Percentiles rank a stretch among this genome's conserved stretches.
phyloP scores from a whole-genome alignment of 2,329 filamentous ascomycete species.

The Exophiala mesophila region DNA sequence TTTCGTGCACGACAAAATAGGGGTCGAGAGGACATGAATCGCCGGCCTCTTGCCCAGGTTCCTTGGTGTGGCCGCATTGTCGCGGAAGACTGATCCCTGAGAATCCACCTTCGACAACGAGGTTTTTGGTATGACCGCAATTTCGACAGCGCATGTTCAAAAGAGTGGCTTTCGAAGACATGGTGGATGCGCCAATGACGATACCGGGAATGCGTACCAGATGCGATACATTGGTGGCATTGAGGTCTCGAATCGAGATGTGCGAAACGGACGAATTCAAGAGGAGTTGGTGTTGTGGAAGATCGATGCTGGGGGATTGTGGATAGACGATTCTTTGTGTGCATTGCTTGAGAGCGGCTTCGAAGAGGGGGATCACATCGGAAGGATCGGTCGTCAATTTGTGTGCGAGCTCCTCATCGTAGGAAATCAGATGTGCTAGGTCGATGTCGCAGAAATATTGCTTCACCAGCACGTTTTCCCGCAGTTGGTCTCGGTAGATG shows the following conservation, averaged over 20 bases:
- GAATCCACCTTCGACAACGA: constrained; percentile 79
- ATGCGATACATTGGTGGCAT: constrained; percentile 85
- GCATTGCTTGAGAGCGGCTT: constrained; percentile 81
- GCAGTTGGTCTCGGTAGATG: constrained; percentile 94
- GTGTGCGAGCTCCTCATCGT: constrained; percentile 91
- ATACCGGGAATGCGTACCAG: constrained; percentile 97
- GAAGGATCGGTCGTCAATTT: constrained; percentile 82
- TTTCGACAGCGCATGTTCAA: constrained; percentile 84
- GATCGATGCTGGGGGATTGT: constrained; percentile 58
- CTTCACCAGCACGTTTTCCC: constrained; percentile 89
- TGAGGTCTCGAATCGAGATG: constrained; percentile 88
- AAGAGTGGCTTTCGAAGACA: constrained; percentile 89
- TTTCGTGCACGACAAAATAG: constrained; percentile 93
- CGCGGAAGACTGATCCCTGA: constrained; percentile 79
- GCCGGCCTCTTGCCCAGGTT: constrained; percentile 56
- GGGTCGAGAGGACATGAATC: constrained; percentile 86
- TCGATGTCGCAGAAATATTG: constrained; percentile 96
- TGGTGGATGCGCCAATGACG: constrained; percentile 92
- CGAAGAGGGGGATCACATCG: constrained; percentile 91
- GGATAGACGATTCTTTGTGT: constrained; percentile 92
- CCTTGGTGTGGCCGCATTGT: constrained; percentile 61
- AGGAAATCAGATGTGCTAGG: constrained; percentile 90
- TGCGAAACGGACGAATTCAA: constrained; percentile 87
- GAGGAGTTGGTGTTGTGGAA: constrained; percentile 90
- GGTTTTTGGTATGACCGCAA: constrained; percentile 66